Evolutionary conservation across 305 asterid genomes (phyloP).

Genomic region (Coffea humblotiana): DNA sequence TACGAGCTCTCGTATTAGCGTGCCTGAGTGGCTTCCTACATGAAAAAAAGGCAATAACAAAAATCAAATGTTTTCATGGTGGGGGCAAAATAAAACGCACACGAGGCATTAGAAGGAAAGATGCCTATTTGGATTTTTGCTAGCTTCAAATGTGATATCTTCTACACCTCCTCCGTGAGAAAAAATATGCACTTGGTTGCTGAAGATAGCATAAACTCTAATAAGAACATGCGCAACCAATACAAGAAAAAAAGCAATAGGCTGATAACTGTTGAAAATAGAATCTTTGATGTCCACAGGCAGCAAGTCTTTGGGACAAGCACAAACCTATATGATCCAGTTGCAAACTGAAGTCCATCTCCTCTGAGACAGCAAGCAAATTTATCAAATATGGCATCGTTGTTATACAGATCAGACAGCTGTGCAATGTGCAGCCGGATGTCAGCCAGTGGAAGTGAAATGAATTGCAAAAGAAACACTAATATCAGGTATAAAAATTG

Average conservation of each 20-base stretch:
- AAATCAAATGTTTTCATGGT: too few species aligned
- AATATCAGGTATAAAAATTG: background rate
- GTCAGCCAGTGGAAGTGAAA: conserved; percentile 21
- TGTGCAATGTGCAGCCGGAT: conserved; percentile 34
- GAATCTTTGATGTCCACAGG: conserved; percentile 1
- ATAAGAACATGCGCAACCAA: background rate
- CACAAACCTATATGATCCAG: conserved; percentile 79
- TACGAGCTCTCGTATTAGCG: conserved; percentile 52
- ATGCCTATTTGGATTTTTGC: conserved; percentile 51
- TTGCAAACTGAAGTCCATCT: conserved; percentile 68
- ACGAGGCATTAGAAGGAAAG: background rate
- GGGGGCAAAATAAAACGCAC: too few species aligned
- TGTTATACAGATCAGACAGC: conserved; percentile 72
- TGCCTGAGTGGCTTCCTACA: conserved; percentile 51
- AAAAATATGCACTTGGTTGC: conserved; percentile 63
- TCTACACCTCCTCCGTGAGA: conserved; percentile 56
- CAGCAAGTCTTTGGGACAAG: conserved; percentile 9
- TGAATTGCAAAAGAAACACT: background rate
- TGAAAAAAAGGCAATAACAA: background rate
- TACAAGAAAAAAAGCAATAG: background rate
- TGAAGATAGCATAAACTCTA: conserved; percentile 25
- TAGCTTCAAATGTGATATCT: conserved; percentile 60
- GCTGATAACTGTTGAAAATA: background rate
- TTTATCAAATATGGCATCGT: conserved; percentile 82
- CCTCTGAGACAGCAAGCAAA: conserved; percentile 74